phyloP scores from a whole-genome alignment of 2,329 filamentous ascomycete species.

The Monosporascus cannonballus region DNA sequence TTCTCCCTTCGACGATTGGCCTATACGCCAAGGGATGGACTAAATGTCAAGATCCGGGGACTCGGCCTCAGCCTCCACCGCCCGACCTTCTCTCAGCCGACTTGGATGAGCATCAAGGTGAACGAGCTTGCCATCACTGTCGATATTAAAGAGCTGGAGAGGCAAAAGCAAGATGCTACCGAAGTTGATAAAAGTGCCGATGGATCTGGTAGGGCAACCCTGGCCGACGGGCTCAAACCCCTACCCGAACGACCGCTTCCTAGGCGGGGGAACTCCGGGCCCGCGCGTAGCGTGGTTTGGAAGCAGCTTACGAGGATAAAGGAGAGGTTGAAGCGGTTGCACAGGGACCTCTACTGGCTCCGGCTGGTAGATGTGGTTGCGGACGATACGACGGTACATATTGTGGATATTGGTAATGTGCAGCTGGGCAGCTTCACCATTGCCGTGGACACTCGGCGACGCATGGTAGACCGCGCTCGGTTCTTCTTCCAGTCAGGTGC shows the following conservation, averaged over 20 bases:
- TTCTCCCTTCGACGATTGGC: slow-evolving; percentile 85
- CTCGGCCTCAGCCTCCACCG: slow-evolving; percentile 84
- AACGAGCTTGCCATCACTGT: slow-evolving; percentile 80
- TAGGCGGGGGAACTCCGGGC: slow-evolving; percentile 22
- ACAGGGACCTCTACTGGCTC: slow-evolving; percentile 82
- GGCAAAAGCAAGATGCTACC: slow-evolving; percentile 33
- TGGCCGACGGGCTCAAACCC: slow-evolving; percentile 13
- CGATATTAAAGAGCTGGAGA: slow-evolving; percentile 63
- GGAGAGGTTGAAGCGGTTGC: slow-evolving; percentile 78
- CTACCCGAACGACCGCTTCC: slow-evolving; percentile 22
- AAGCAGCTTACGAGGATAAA: slow-evolving; percentile 71
- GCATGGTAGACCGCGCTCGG: slow-evolving; percentile 84
- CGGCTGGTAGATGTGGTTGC: slow-evolving; percentile 84
- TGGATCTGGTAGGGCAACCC: slow-evolving; percentile 12
- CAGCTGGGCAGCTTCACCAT: slow-evolving; percentile 80
- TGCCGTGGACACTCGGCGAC: slow-evolving; percentile 83
- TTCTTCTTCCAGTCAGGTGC: slow-evolving; percentile 77
- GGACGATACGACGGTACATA: slow-evolving; percentile 67
- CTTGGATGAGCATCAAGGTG: slow-evolving; percentile 87
- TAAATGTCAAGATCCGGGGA: slow-evolving; percentile 83
- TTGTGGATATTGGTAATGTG: slow-evolving; percentile 76
- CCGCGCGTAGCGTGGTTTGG: slow-evolving; percentile 68
- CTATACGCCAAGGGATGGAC: slow-evolving; percentile 82
- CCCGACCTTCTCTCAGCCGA: slow-evolving; percentile 94
- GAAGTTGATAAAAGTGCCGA: slow-evolving; percentile 24